Evolutionary conservation across 768 basidiomycete species (phyloP), one percentile per base, ranked within the genome.

Genomic region (Baorangia bicolor): DNA sequence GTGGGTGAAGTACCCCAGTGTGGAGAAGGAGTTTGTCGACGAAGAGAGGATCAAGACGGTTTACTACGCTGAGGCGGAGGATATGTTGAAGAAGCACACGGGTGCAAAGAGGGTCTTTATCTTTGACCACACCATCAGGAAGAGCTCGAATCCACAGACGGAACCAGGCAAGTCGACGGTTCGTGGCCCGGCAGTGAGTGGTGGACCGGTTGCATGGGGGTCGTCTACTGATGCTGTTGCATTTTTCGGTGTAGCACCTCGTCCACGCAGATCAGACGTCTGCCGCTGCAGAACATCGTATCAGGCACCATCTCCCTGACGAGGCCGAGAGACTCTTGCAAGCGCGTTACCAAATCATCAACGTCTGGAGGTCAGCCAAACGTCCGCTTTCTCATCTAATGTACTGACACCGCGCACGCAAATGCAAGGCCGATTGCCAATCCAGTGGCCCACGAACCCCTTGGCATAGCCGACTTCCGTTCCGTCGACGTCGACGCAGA

Each of bases 261-360:
- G 75, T 77, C 3, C 77, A 79, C 55, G 72, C 75, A 41, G 78
- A 78, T 62, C 77, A 78, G 62, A 75, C 76, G 0, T 69, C 60
- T 50, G 55, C 58, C 0, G 74, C 76, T 1, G 66, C 69, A 14
- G 64, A 68, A 8, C 53, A 56, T 4, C 73, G 78, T 9, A 75
- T 78, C 0, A 57, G 65, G 25, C 60, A 64, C 6, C 75, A 76
- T 38, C 67, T 73, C 16, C 69, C 69, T 3, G 74, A 67, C 14
- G 77, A 78, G 6, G 76, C 74, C 2, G 73, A 75, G 49, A 69
- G 69, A 12, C 64, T 78, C 7, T 68, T 78, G 52, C 65, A 73
- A 53, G 66, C 67, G 4, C 74, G 76, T 28, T 67, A 72, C 35
- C 74, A 68, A 35, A 75, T 78, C 62, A 75, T 78, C 63, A 78